Evolutionary conservation across 2,329 filamentous ascomycete genomes (phyloP).

Genomic region (Plenodomus biglobosus): DNA sequence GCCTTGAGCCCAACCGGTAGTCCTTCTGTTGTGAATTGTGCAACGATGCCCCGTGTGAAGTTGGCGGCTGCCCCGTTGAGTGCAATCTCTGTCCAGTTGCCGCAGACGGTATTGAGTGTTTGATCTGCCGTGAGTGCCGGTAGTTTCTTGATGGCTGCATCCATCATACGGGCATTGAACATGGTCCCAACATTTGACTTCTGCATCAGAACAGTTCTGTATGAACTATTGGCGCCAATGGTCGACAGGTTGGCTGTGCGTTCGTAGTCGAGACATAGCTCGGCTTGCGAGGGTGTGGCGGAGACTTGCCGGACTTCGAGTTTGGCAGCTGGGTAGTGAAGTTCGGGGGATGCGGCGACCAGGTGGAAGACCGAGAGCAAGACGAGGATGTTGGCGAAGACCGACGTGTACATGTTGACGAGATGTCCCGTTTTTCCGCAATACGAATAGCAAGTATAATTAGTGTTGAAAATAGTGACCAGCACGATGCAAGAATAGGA

Average conservation of each 20-base stretch:
- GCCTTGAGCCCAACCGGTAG: conserved; percentile 34
- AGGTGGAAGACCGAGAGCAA: conserved; percentile 29
- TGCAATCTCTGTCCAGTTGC: conserved; percentile 51
- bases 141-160: conserved; percentile 45
- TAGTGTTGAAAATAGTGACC: conserved; percentile 29
- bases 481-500: conserved; percentile 30
- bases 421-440: not conserved
- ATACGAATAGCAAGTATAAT: not conserved
- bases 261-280: conserved; percentile 49
- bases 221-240: conserved; percentile 50
- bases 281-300: conserved; percentile 22
- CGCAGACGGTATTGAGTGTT: conserved; percentile 49
- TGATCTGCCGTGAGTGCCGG: conserved; percentile 45
- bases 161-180: conserved; percentile 45
- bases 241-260: conserved; percentile 52
- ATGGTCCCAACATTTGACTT: conserved; percentile 49
- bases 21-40: conserved; percentile 34
- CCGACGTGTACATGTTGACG: conserved; percentile 28
- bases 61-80: conserved; percentile 49
- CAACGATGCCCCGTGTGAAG: conserved; percentile 49
- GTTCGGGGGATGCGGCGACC: conserved; percentile 15
- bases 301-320: conserved; percentile 33
- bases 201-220: conserved; percentile 51
- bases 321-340: conserved; percentile 15
- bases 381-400: conserved; percentile 31